phyloP scores from a whole-genome alignment of 495 filamentous ascomycete species.

The Hypoxylon subgilvum region DNA sequence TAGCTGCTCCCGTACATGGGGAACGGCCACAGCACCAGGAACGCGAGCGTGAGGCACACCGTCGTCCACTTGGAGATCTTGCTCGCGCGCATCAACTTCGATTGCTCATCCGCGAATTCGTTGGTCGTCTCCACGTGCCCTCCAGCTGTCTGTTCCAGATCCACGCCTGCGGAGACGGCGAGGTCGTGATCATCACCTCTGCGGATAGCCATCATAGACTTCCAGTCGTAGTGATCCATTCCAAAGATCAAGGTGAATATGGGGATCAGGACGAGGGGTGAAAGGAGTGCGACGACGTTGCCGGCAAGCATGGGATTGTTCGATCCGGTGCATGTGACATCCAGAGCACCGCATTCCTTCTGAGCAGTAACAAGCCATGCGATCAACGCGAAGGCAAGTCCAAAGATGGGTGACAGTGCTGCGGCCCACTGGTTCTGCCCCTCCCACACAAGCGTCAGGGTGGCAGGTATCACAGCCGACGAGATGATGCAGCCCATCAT shows the following conservation, averaged over 20 bases:
- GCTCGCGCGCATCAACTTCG: slow-evolving; percentile 72
- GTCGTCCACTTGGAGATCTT: slow-evolving; percentile 82
- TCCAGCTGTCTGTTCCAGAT: slow-evolving; percentile 72
- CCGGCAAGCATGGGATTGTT: slow-evolving; percentile 92
- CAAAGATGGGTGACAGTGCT: slow-evolving; percentile 75
- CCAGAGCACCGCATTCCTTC: slow-evolving; percentile 73
- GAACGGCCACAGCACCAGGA: slow-evolving; percentile 93
- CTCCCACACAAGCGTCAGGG: slow-evolving; percentile 81
- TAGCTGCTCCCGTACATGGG: slow-evolving; percentile 89
- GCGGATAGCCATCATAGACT: slow-evolving; percentile 82
- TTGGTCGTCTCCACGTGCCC: slow-evolving; percentile 48
- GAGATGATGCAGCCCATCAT: slow-evolving; percentile 94
- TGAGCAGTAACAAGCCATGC: slow-evolving; percentile 92
- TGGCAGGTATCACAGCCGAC: slow-evolving; percentile 81
- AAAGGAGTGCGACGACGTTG: slow-evolving; percentile 77
- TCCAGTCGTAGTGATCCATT: slow-evolving; percentile 86
- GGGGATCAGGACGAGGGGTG: slow-evolving; percentile 79
- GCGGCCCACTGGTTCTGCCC: slow-evolving; percentile 83
- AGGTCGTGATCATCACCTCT: slow-evolving; percentile 83
- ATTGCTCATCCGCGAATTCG: slow-evolving; percentile 64
- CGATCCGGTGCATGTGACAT: slow-evolving; percentile 75
- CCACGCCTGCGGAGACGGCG: slow-evolving; percentile 68
- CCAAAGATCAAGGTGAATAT: slow-evolving; percentile 77
- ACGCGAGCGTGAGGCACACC: slow-evolving; percentile 71
- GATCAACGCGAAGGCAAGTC: slow-evolving; percentile 74